Conservation (phyloP, 2,329 filamentous ascomycete genomes). For the Diplodia seriata region DNA sequence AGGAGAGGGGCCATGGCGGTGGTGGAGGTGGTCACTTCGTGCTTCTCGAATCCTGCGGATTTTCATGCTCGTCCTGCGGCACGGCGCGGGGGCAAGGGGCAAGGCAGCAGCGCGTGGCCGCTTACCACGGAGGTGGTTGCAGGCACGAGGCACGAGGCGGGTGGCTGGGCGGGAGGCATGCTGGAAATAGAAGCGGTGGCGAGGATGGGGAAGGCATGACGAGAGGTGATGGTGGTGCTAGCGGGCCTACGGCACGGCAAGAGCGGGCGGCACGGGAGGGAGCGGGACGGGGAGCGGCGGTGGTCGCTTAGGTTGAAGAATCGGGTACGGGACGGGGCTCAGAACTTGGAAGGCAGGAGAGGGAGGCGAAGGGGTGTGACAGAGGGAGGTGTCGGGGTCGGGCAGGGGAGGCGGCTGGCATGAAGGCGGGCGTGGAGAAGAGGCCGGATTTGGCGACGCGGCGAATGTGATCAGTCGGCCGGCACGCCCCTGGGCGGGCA, state of each 20-base stretch:
- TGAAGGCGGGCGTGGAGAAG: slow-evolving; percentile 16
- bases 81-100: not conserved
- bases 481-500: slow-evolving; percentile 10
- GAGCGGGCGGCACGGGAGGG: slow-evolving; percentile 30
- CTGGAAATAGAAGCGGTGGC: slow-evolving; percentile 9
- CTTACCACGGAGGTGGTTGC: not conserved
- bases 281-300: slow-evolving; percentile 21
- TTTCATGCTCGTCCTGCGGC: not conserved
- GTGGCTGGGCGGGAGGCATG: not conserved
- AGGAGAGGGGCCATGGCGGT: not conserved
- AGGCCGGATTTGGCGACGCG: not conserved
- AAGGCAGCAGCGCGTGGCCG: slow-evolving; percentile 5
- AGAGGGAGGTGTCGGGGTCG: not conserved
- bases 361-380: not conserved
- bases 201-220: not conserved
- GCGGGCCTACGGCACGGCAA: slow-evolving; percentile 25
- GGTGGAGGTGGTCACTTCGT: not conserved
- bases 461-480: slow-evolving; percentile 19
- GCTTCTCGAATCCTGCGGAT: not conserved
- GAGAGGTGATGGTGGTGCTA: not conserved
- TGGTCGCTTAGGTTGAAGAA: slow-evolving; percentile 1
- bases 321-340: not conserved
- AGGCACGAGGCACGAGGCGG: not conserved
- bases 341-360: not conserved
- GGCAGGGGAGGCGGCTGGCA: not conserved